Evolutionary conservation across 2,329 filamentous ascomycete genomes (phyloP), one percentile per base, ranked within the genome.

Genomic region (Trichocomaceae sp.): DNA sequence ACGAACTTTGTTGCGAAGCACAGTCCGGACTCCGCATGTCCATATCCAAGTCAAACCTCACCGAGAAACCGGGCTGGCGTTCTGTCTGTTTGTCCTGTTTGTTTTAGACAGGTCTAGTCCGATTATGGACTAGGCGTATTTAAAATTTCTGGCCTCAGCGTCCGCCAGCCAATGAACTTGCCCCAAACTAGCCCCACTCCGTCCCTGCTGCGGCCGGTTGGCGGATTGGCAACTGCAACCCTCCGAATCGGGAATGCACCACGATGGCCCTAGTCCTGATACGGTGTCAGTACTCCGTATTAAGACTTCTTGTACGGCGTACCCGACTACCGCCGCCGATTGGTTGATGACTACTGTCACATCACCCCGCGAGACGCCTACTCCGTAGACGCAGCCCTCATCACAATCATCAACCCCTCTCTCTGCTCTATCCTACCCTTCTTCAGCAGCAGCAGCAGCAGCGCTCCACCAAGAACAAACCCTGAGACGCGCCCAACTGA

Each of bases 11-110:
- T 37, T 37, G 35, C 35, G n/a, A 35, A 37, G 35, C 35, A 37
- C 13, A 15, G 35, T 37, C 35, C 35, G 35, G 2, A n/a, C n/a
- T n/a, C n/a, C n/a, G 35, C 35, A 37, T 37, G 35, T 26, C n/a
- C n/a, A 26, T 26, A 8, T 26, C 23, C 23, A 26, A 26, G 23
- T 4, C 4, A 5, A 15, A 39, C n/a, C n/a, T n/a, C n/a, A n/a
- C n/a, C n/a, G 37, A 19, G 37, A 42, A 29, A 51, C 39, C 19
- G 29, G 17, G 31, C 37, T 50, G 48, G 20, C 37, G 37, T 26
- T 50, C 35, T 26, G 22, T 41, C 17, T 52, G 50, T 52, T 46
- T 52, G 50, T 13, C 22, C 26, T 52, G 49, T 52, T 52, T 52
- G 49, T 31, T 39, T 39, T 39, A 8, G 35, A 39, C 15, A 2